phyloP scores from a whole-genome alignment of 257 asterid genomes.

The Capsicum chinense region DNA sequence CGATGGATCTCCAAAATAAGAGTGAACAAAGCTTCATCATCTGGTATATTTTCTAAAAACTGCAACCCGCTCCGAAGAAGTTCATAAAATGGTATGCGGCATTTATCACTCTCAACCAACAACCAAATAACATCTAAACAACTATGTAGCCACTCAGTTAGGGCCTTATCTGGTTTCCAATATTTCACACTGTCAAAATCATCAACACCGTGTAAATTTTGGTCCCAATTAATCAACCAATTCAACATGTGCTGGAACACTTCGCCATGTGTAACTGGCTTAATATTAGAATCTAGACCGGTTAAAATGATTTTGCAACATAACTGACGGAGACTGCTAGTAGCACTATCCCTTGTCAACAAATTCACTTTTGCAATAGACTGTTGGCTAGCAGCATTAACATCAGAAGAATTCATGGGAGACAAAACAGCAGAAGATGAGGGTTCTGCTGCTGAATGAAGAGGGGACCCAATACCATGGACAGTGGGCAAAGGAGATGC shows the following conservation, averaged over 20 bases:
- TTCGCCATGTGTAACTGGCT: conserved; percentile 83
- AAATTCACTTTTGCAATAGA: conserved; percentile 49
- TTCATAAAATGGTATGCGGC: conserved; percentile 94
- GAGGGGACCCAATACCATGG: conserved; percentile 90
- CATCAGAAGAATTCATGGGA: conserved; percentile 75
- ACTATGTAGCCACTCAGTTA: conserved; percentile 91
- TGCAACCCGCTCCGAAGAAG: conserved; percentile 90
- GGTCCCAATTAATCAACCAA: conserved; percentile 94
- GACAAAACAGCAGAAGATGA: conserved; percentile 65
- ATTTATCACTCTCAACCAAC: conserved; percentile 78
- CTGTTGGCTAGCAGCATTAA: conserved; percentile 55
- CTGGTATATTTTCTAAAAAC: conserved; percentile 90
- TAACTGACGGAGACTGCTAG: conserved; percentile 81
- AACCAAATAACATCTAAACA: conserved; percentile 95
- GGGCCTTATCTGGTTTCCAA: conserved; percentile 80
- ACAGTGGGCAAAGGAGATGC: conserved; percentile 83
- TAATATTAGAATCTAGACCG: conserved; percentile 72
- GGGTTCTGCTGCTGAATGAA: conserved; percentile 80
- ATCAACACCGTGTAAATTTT: conserved; percentile 65
- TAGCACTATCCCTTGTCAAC: conserved; percentile 63
- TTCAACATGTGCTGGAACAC: conserved; percentile 77
- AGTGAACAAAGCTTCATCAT: conserved; percentile 95
- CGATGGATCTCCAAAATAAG: conserved; percentile 90
- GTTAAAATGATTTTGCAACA: conserved; percentile 88
- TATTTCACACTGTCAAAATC: conserved; percentile 69